Evolutionary conservation across 495 filamentous ascomycete species (phyloP).

Genomic region (Staphylotrichum longicolle): DNA sequence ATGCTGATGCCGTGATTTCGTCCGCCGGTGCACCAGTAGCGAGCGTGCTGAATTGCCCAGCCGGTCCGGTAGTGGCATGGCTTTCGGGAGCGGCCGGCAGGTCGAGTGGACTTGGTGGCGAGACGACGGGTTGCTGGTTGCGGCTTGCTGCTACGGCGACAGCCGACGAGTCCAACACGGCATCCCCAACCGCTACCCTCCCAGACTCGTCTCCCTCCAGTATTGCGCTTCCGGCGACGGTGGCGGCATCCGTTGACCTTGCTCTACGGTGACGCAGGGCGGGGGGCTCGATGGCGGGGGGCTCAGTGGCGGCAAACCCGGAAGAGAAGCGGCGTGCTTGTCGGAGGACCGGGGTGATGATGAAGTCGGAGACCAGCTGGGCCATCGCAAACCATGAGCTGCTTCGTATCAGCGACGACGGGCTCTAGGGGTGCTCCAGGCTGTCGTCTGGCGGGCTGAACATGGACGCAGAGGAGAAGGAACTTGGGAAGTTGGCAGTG

Average conservation of each 20-base stretch:
- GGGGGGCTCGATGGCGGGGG: constrained; percentile 33
- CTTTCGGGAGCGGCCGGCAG: background rate
- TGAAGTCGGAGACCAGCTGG: constrained; percentile 67
- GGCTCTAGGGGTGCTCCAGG: background rate
- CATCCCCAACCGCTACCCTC: background rate
- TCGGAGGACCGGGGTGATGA: constrained; percentile 74
- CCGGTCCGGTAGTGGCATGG: background rate
- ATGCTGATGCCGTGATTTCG: background rate
- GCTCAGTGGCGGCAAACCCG: constrained; percentile 35
- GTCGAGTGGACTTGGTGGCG: background rate
- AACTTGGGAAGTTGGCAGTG: background rate
- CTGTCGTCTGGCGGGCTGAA: background rate
- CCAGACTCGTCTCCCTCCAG: constrained; percentile 21
- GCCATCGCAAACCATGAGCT: constrained; percentile 56
- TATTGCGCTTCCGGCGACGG: constrained; percentile 22
- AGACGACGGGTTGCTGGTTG: background rate
- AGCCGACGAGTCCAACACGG: background rate
- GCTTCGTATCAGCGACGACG: background rate
- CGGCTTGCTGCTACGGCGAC: background rate
- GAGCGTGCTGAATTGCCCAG: background rate
- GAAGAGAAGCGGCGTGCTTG: constrained; percentile 67
- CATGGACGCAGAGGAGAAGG: background rate
- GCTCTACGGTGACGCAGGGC: constrained; percentile 23
- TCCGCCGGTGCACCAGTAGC: background rate
- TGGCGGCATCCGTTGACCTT: constrained; percentile 16